A percentile compares a stretch with the other conserved stretches of the same genome.
Evolutionary conservation across 345 rosid genomes (phyloP).

Genomic region (Aquilaria yunnanensis): DNA sequence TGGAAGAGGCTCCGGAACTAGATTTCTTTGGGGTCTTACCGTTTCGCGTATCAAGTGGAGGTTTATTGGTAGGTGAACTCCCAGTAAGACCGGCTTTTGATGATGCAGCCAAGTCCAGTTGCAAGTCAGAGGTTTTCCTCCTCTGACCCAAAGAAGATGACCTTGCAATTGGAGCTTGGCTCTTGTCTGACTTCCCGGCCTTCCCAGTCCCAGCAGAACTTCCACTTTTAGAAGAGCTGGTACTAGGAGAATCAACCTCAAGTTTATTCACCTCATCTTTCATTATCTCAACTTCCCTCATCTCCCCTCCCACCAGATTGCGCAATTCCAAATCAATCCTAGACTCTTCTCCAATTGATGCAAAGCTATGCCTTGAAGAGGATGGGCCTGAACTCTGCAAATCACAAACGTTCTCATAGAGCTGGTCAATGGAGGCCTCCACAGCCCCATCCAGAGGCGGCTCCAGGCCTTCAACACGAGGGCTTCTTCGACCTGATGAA

Average conservation of each 20-base stretch:
- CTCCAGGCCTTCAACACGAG: constrained; percentile 14
- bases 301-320: constrained; percentile 70
- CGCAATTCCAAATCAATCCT: constrained; percentile 78
- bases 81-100: constrained; percentile 31
- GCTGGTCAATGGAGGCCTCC: constrained; percentile 63
- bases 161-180: constrained; percentile 25
- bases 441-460: constrained; percentile 25
- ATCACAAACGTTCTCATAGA: constrained; percentile 76
- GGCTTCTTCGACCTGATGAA: constrained; percentile 26
- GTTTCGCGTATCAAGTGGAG: constrained; percentile 32
- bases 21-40: constrained; percentile 36
- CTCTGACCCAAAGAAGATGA: constrained; percentile 33
- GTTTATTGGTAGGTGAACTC: constrained; percentile 32
- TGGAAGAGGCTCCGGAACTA: constrained; percentile 23
- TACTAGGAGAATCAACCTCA: constrained; percentile 27
- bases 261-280: constrained; percentile 49
- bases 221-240: constrained; percentile 37
- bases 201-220: constrained; percentile 35
- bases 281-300: constrained; percentile 45
- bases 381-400: constrained; percentile 87
- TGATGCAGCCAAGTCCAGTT: constrained; percentile 27
- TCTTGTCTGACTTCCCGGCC: constrained; percentile 37
- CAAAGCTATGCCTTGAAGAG: constrained; percentile 72
- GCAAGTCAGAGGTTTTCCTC: constrained; percentile 27
- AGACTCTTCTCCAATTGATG: constrained; percentile 76